Conservation (phyloP, 148 eudicot species). For the Salicornia ramosissima region DNA sequence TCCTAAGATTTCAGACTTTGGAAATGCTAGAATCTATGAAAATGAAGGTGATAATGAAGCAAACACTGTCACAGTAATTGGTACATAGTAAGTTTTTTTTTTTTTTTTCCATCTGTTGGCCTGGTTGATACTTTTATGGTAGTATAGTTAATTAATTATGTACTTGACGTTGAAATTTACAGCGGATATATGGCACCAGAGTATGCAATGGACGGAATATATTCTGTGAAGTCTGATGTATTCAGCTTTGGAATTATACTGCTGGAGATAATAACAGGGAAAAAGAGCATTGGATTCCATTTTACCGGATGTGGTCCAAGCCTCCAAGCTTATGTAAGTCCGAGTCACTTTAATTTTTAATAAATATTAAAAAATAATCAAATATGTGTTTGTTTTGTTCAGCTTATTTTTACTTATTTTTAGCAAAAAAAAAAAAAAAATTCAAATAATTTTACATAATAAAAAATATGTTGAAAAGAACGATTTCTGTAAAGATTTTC, state of each 20-base stretch:
- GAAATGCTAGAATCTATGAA: constrained; percentile 39
- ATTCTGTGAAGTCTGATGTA: constrained; percentile 37
- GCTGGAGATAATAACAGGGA: constrained; percentile 36
- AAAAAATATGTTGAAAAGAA: no score
- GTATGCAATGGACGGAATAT: constrained; percentile 36
- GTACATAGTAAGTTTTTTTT: constrained; percentile 29
- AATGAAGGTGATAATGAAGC: constrained; percentile 17
- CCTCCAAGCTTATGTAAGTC: constrained; percentile 34
- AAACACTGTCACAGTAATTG: constrained; percentile 26
- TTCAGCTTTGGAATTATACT: constrained; percentile 41
- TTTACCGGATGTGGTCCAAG: constrained; percentile 10
- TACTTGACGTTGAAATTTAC: neutral
- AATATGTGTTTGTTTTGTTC: no score
- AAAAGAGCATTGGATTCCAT: constrained; percentile 25
- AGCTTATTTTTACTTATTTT: no score
- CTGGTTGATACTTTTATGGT: no score
- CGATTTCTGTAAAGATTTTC: no score
- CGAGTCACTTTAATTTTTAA: no score
- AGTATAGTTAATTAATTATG: neutral
- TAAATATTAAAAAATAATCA: no score
- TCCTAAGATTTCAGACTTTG: constrained; percentile 47
- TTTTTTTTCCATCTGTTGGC: neutral
- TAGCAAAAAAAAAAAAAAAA: no score
- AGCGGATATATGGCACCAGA: constrained; percentile 53
- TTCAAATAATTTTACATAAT: no score